phyloP scores from a whole-genome alignment of 164 flowering plant species.

The Protea cynaroides region DNA sequence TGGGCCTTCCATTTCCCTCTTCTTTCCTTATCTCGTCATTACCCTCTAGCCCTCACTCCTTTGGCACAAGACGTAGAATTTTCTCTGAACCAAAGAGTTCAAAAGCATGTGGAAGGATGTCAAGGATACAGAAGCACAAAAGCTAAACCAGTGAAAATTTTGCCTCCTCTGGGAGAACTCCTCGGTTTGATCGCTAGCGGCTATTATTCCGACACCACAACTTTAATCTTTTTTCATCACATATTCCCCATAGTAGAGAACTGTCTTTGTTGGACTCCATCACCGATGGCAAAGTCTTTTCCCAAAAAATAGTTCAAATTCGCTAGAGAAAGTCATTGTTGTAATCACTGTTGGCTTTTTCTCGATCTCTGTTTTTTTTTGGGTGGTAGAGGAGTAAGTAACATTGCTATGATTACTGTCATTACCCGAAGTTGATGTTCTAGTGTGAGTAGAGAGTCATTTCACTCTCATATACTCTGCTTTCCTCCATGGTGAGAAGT shows the following conservation, averaged over 20 bases:
- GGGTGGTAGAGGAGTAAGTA: no score
- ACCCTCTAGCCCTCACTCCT: no score
- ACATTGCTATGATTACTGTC: no score
- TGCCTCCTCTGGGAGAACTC: constrained; percentile 40
- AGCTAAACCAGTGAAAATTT: constrained; percentile 67
- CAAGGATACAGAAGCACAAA: no score
- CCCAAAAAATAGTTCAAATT: constrained; percentile 40
- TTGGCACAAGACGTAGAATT: no score
- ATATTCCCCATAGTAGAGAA: constrained; percentile 5
- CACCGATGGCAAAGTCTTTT: constrained; percentile 15
- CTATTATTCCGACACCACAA: constrained; percentile 33
- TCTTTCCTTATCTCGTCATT: no score
- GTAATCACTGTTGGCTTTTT: constrained; percentile 4
- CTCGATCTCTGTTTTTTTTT: neutral
- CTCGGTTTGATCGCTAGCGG: constrained; percentile 58
- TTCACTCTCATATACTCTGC: constrained; percentile 60
- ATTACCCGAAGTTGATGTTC: constrained; percentile 16
- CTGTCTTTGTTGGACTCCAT: neutral
- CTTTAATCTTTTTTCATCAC: constrained; percentile 11
- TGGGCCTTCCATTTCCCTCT: no score
- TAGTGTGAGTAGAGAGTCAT: constrained; percentile 50
- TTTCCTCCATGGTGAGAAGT: constrained; percentile 69
- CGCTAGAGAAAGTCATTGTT: constrained; percentile 21
- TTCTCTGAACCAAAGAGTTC: no score
- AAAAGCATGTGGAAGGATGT: no score